phyloP scores from a whole-genome alignment of 805 yeast genomes.

The Lipomyces sp. region DNA sequence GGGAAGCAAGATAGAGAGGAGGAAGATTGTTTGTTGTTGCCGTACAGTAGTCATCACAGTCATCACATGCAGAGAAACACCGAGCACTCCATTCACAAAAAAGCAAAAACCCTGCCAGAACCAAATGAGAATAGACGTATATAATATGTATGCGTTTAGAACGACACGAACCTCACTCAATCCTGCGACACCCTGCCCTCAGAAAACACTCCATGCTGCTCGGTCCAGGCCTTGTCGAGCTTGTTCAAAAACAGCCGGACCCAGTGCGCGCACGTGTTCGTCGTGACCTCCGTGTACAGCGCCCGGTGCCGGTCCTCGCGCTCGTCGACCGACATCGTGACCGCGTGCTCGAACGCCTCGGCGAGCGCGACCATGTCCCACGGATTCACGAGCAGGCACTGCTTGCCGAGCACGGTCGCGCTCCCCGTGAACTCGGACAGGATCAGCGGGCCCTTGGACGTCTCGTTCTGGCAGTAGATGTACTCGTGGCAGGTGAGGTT shows the following conservation, averaged over 20 bases:
- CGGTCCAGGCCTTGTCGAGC: constrained; percentile 15
- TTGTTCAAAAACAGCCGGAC: constrained; percentile 21
- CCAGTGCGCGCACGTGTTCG: constrained; percentile 29
- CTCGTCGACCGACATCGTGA: constrained; percentile 62
- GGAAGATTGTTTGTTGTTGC: no score
- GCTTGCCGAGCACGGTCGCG: constrained; percentile 67
- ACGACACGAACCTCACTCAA: no score
- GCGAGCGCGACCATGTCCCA: constrained; percentile 77
- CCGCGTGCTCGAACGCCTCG: constrained; percentile 57
- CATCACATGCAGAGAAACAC: not conserved
- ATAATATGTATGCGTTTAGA: no score
- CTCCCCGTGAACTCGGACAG: constrained; percentile 94
- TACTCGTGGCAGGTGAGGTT: constrained; percentile 95
- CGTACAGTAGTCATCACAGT: no score
- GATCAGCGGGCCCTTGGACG: constrained; percentile 62
- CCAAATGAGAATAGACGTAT: no score
- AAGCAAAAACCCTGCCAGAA: no score
- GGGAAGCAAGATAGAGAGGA: no score
- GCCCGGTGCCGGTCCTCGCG: constrained; percentile 57
- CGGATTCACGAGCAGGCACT: constrained; percentile 78
- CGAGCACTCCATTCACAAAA: not conserved
- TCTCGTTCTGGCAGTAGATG: constrained; percentile 59
- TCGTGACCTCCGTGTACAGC: constrained; percentile 22
- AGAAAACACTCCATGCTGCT: constrained; percentile 1
- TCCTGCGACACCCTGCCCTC: no score